Percentiles rank a stretch among this genome's conserved stretches.
Conservation (phyloP, 305 asterid species). For the Fraxinus latifolia region DNA sequence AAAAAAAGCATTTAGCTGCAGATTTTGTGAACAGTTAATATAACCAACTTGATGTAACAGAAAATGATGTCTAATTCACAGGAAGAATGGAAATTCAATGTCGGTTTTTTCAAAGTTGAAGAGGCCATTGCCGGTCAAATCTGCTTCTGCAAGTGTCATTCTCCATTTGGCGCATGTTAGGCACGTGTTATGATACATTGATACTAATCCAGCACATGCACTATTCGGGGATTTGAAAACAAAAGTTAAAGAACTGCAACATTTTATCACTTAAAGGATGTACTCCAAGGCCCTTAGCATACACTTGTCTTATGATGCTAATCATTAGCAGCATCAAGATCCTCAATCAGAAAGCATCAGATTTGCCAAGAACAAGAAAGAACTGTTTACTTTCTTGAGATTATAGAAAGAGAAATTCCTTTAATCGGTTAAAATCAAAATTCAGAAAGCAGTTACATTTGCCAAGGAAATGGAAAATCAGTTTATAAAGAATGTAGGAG, state of each 20-base stretch:
- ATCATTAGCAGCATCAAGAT: neutral
- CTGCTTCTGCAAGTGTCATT: neutral
- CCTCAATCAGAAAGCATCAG: neutral
- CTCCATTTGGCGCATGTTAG: neutral
- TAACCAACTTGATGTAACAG: neutral
- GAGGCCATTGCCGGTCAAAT: neutral
- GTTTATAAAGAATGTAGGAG: neutral
- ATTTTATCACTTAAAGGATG: neutral
- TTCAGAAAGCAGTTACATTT: neutral
- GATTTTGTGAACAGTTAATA: neutral
- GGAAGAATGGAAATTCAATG: neutral
- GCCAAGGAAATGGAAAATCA: neutral
- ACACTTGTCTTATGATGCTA: neutral
- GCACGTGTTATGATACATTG: neutral
- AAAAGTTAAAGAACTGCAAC: neutral
- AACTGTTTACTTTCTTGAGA: neutral
- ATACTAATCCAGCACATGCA: neutral
- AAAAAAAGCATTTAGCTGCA: neutral
- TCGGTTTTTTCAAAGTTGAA: neutral
- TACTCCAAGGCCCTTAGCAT: neutral
- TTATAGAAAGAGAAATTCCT: neutral
- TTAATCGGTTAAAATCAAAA: neutral
- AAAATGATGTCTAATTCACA: neutral
- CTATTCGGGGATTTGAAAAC: neutral
- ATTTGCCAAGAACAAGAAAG: neutral